A percentile compares a stretch with the other conserved stretches of the same genome.
These are phyloP conservation scores for Trichoderma gamsii DNA, from an alignment of 495 filamentous ascomycete species.

Conservation along the genomic window DNA sequence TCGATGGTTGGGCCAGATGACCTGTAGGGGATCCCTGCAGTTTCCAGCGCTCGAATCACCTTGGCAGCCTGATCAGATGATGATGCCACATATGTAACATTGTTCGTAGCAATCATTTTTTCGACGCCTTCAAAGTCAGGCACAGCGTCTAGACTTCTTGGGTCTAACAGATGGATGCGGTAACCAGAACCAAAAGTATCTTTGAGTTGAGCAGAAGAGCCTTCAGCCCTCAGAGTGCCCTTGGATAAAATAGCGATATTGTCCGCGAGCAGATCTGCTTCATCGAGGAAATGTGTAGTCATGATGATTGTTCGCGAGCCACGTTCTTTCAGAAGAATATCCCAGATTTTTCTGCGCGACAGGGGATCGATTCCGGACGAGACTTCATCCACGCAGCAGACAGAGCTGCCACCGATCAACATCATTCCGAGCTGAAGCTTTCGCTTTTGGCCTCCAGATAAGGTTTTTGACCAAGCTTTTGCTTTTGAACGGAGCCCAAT, in stretches of 20 bases:
- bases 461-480: slow-evolving; percentile 47
- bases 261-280: slow-evolving; percentile 63
- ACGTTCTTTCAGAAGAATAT: slow-evolving; percentile 67
- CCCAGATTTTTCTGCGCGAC: slow-evolving; percentile 69
- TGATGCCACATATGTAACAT: slow-evolving; percentile 58
- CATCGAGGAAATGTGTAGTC: slow-evolving; percentile 71
- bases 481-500: slow-evolving; percentile 61
- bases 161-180: slow-evolving; percentile 55
- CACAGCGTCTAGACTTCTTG: slow-evolving; percentile 33
- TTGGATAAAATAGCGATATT: slow-evolving; percentile 65
- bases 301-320: slow-evolving; percentile 64
- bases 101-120: slow-evolving; percentile 51
- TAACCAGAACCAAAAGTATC: slow-evolving; percentile 60
- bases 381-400: slow-evolving; percentile 80
- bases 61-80: slow-evolving; percentile 51
- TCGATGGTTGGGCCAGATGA: slow-evolving; percentile 71
- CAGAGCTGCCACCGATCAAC: slow-evolving; percentile 66
- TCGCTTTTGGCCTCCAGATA: slow-evolving; percentile 74
- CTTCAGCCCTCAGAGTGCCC: slow-evolving; percentile 55
- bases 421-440: slow-evolving; percentile 76
- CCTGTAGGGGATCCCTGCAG: slow-evolving; percentile 54
- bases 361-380: slow-evolving; percentile 70
- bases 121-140: slow-evolving; percentile 47
- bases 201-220: slow-evolving; percentile 64
- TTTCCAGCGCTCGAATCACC: slow-evolving; percentile 55